A percentile compares a stretch with the other conserved stretches of the same genome.
These are phyloP conservation scores for Aeschynomene evenia DNA, from an alignment of 306 rosid species.

Conservation along the genomic window DNA sequence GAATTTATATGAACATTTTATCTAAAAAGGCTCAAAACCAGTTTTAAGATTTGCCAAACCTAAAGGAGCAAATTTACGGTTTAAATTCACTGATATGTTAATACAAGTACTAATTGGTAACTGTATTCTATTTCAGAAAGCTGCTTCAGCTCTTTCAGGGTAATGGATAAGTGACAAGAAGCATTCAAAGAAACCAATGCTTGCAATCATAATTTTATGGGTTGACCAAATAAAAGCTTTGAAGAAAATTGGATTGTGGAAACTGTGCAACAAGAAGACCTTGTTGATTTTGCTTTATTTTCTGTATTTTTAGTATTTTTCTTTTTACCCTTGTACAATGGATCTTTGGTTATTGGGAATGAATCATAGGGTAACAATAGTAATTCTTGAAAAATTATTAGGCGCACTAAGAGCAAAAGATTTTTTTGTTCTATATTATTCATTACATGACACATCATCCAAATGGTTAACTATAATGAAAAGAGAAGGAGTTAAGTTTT, in stretches of 20 bases:
- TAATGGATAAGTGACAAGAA: conserved; percentile 9
- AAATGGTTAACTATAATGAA: no score
- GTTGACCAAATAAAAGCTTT: conserved; percentile 13
- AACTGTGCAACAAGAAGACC: not conserved
- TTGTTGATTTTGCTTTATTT: conserved; percentile 10
- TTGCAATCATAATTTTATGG: not conserved
- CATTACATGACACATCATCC: no score
- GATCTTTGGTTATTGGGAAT: not conserved
- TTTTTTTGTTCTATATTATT: no score
- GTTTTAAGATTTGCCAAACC: not conserved
- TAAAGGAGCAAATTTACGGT: not conserved
- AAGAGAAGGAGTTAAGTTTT: no score
- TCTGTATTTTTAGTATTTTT: not conserved
- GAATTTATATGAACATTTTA: not conserved
- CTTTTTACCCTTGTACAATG: not conserved
- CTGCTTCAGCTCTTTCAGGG: conserved; percentile 46
- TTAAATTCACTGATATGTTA: not conserved
- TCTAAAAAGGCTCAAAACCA: not conserved
- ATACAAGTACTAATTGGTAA: not conserved
- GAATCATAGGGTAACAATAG: no score
- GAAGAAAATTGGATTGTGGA: conserved; percentile 1
- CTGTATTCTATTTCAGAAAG: conserved; percentile 49
- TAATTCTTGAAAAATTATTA: no score
- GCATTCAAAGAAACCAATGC: not conserved
- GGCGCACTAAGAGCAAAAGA: no score